Evolutionary conservation across 768 basidiomycete species (phyloP).

Genomic region (Russula earlei): DNA sequence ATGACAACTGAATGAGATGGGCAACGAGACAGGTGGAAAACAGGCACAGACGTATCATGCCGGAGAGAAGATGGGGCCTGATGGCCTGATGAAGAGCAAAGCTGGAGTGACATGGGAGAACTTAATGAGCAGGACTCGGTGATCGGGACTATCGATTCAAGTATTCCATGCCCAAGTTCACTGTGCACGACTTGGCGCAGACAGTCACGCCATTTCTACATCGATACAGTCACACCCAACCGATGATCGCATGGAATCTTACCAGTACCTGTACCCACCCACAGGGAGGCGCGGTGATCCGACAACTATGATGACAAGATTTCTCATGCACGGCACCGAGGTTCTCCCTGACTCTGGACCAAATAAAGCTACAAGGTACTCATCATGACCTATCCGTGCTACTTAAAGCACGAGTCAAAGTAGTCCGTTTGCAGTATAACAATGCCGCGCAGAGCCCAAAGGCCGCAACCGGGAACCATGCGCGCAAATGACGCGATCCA

Average conservation of each 20-base stretch:
- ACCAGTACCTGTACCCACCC: neutral
- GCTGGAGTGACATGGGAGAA: neutral
- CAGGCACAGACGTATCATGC: neutral
- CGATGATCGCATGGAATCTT: neutral
- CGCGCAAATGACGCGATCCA: neutral
- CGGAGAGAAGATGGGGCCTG: neutral
- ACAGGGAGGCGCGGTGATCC: neutral
- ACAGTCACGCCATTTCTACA: neutral
- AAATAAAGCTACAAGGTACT: neutral
- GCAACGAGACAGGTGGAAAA: neutral
- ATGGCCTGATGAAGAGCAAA: neutral
- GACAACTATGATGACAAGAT: neutral
- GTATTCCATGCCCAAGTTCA: neutral
- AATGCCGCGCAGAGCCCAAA: constrained; percentile 1
- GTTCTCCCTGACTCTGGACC: neutral
- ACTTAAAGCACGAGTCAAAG: neutral
- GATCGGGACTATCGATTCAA: neutral
- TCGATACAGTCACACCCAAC: neutral
- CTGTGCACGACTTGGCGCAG: neutral
- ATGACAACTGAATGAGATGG: neutral
- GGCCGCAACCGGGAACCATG: neutral
- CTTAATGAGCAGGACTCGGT: neutral
- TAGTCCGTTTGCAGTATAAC: neutral
- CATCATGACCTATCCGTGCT: neutral
- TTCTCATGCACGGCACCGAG: neutral